phyloP scores from a whole-genome alignment of 2,329 filamentous ascomycete species.

The Fusarium nelsonii region DNA sequence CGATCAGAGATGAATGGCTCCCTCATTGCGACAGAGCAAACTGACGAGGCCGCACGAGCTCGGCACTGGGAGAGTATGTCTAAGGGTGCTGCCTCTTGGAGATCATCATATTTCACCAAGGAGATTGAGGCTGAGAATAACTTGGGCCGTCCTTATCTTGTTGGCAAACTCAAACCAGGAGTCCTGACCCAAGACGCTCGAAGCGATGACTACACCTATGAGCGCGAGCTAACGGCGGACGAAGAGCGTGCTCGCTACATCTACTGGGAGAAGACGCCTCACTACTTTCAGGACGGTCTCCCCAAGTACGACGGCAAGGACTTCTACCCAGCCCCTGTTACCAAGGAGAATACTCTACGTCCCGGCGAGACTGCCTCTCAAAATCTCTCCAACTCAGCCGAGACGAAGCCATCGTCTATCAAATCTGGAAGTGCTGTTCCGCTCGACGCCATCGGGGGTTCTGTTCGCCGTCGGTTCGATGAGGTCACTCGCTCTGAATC shows the following conservation, averaged over 20 bases:
- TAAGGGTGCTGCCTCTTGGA: constrained; percentile 38
- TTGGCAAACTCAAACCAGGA: constrained; percentile 64
- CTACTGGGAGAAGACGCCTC: constrained; percentile 71
- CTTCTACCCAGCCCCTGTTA: constrained; percentile 70
- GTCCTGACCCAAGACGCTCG: constrained; percentile 57
- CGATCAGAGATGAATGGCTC: constrained; percentile 47
- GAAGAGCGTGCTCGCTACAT: constrained; percentile 70
- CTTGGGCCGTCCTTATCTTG: constrained; percentile 62
- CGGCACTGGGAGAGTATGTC: constrained; percentile 18
- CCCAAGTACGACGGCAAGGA: constrained; percentile 75
- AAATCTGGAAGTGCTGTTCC: constrained; percentile 30
- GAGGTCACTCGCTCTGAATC: constrained; percentile 53
- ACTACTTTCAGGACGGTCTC: constrained; percentile 63
- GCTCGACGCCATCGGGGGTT: constrained; percentile 26
- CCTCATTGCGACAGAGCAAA: constrained; percentile 24
- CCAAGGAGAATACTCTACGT: constrained; percentile 52
- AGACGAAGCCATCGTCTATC: constrained; percentile 6
- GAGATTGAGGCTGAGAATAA: constrained; percentile 30
- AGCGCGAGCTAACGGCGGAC: constrained; percentile 68
- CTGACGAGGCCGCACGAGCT: constrained; percentile 17
- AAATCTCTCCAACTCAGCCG: not conserved
- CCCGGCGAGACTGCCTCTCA: not conserved
- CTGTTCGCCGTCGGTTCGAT: constrained; percentile 44
- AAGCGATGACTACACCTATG: constrained; percentile 66
- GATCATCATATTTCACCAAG: constrained; percentile 40